Evolutionary conservation across 2,329 filamentous ascomycete species (phyloP).

Genomic region (Cladosporium phlei): DNA sequence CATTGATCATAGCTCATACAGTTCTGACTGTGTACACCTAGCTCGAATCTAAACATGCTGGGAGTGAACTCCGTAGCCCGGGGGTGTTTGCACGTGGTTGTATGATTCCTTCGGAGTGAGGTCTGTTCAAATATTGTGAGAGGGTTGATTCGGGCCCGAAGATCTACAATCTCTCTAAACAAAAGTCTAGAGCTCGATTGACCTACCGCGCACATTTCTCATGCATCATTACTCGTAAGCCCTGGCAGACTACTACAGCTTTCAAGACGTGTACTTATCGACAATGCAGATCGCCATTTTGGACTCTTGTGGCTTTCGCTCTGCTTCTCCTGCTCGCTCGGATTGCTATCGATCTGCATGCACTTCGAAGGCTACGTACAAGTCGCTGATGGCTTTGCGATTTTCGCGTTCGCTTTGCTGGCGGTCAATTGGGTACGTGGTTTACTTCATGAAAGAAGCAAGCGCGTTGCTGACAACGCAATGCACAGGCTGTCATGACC

Average conservation of each 20-base stretch:
- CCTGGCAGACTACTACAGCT: background rate
- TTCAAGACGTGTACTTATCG: too few species aligned
- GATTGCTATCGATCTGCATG: conserved; percentile 7
- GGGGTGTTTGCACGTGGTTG: too few species aligned
- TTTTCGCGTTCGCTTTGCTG: conserved; percentile 7
- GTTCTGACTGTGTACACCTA: too few species aligned
- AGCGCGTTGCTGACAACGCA: background rate
- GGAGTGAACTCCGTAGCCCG: too few species aligned
- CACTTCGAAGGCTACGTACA: conserved; percentile 9
- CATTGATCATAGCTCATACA: too few species aligned
- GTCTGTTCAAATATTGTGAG: too few species aligned
- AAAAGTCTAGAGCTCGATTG: background rate
- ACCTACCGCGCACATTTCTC: background rate
- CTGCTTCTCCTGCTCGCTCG: conserved; percentile 4
- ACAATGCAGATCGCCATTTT: too few species aligned
- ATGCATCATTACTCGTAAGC: background rate
- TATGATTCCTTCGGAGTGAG: too few species aligned
- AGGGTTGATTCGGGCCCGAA: too few species aligned
- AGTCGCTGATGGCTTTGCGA: conserved; percentile 15
- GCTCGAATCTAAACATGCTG: too few species aligned
- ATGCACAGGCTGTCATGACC: conserved; percentile 7
- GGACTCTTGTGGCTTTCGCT: background rate
- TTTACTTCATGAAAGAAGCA: background rate
- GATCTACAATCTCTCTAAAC: too few species aligned
- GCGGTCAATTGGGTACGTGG: conserved; percentile 1